These are phyloP conservation scores for Lactarius psammicola DNA, from an alignment of 768 basidiomycete genomes.

Conservation along the genomic window DNA sequence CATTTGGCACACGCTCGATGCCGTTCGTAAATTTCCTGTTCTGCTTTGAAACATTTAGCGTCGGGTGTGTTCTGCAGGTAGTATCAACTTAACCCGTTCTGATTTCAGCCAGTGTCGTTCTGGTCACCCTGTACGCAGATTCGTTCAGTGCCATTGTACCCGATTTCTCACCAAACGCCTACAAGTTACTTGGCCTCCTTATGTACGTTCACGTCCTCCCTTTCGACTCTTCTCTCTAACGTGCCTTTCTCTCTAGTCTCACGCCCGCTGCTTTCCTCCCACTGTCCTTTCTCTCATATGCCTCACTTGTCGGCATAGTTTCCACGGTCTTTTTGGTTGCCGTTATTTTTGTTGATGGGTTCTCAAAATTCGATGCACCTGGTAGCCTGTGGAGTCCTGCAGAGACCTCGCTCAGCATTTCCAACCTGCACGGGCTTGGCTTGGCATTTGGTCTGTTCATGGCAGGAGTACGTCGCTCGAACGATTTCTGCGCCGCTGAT, in stretches of 20 bases:
- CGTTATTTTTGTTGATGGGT: slow-evolving; percentile 81
- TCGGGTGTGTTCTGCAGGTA: slow-evolving; percentile 50
- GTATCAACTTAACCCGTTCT: background rate
- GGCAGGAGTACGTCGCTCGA: slow-evolving; percentile 63
- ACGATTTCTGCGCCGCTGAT: background rate
- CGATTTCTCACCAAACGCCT: slow-evolving; percentile 59
- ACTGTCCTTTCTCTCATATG: slow-evolving; percentile 79
- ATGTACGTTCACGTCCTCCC: slow-evolving; percentile 50
- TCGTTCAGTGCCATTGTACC: slow-evolving; percentile 76
- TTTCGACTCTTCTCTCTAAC: background rate
- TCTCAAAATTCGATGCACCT: slow-evolving; percentile 65
- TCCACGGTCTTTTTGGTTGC: slow-evolving; percentile 73
- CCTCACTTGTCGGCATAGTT: slow-evolving; percentile 81
- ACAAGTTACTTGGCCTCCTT: slow-evolving; percentile 71
- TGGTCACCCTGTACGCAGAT: slow-evolving; percentile 89
- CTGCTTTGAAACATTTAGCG: slow-evolving; percentile 82
- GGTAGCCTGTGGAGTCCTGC: slow-evolving; percentile 81
- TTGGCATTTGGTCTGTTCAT: slow-evolving; percentile 88
- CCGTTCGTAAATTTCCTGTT: slow-evolving; percentile 69
- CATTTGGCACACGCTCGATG: slow-evolving; percentile 75
- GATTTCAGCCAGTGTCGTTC: slow-evolving; percentile 58
- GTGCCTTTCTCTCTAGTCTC: slow-evolving; percentile 46
- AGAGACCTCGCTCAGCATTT: slow-evolving; percentile 58
- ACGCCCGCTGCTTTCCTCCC: slow-evolving; percentile 86
- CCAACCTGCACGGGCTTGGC: slow-evolving; percentile 58